Evolutionary conservation across 2,329 filamentous ascomycete species (phyloP), one percentile per base, ranked within the genome.

Genomic region (Pseudogymnoascus sp.): DNA sequence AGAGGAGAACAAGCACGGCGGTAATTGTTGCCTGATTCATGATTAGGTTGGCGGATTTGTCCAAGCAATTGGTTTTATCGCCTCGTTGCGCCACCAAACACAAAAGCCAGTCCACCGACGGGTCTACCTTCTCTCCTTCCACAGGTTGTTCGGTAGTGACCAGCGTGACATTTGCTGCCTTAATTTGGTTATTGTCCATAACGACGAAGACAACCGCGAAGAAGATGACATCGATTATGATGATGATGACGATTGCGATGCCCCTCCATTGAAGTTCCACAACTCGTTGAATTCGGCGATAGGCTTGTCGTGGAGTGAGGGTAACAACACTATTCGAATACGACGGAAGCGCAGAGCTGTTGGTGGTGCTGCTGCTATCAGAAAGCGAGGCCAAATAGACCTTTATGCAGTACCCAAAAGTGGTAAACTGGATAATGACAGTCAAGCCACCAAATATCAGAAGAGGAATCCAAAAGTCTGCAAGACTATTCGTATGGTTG

Each of bases 191-290:
- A 68, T 88, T 88, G 74, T 96, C 90, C 71, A 96, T 84, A 72
- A 91, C 90, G 58, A 97, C 88, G 72, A 97, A 97, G 61, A 96
- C 83, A 51, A 96, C 80, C 1, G 92, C 88, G 75, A 97, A 97
- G 80, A 96, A 96, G 70, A 97, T 86, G 65, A 97, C 91, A 72
- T 97, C 92, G 64, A 85, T 84, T 63, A 97, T 84, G 68, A 97
- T 96, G 72, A 97, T 88, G 60, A 95, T 79, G 12, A 97, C 92
- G 64, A 97, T 90, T 44, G 86, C 84, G 64, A 97, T 93, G 48
- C 92, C 93, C 68, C 93, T 85, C 94, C 94, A 99, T 75, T 99
- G 94, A 3, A 97, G 84, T 72, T 90, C 86, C 38, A 99, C 83
- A 15, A 97, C 92, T 67, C 92, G 88, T 66, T 87, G 86, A 38